Evolutionary conservation across 1,284 basidiomycete species (phyloP).

Genomic region (Ganoderma multipileum): DNA sequence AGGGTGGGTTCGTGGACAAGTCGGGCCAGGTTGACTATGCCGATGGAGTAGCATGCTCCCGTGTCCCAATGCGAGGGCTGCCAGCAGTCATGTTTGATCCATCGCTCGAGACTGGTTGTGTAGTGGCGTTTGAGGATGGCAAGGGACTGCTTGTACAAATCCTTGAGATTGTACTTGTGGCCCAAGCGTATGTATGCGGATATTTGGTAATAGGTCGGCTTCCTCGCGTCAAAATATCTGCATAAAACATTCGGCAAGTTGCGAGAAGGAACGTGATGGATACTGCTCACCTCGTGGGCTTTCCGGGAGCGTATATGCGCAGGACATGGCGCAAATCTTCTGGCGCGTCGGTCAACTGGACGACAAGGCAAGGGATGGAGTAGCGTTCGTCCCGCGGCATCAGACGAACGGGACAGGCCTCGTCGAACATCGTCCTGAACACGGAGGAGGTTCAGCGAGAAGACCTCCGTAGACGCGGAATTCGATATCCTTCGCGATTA

Average conservation of each 20-base stretch:
- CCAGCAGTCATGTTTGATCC: background rate
- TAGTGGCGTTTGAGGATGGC: constrained; percentile 7
- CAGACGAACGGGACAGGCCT: background rate
- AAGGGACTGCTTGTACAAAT: background rate
- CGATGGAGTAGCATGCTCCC: background rate
- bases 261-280: background rate
- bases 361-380: background rate
- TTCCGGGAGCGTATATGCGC: background rate
- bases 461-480: background rate
- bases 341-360: background rate
- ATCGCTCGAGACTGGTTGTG: constrained; percentile 4
- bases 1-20: constrained; percentile 4
- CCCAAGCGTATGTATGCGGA: constrained; percentile 11
- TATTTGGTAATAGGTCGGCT: background rate
- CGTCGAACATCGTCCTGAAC: background rate
- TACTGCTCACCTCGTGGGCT: background rate
- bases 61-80: background rate
- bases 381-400: background rate
- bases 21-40: constrained; percentile 20
- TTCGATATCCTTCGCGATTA: background rate
- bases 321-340: background rate
- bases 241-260: background rate
- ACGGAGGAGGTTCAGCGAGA: background rate
- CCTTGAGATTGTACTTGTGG: constrained; percentile 7
- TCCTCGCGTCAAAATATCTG: background rate